These are phyloP conservation scores for Tylopilus felleus DNA, from an alignment of 768 basidiomycete genomes.

Conservation along the genomic window DNA sequence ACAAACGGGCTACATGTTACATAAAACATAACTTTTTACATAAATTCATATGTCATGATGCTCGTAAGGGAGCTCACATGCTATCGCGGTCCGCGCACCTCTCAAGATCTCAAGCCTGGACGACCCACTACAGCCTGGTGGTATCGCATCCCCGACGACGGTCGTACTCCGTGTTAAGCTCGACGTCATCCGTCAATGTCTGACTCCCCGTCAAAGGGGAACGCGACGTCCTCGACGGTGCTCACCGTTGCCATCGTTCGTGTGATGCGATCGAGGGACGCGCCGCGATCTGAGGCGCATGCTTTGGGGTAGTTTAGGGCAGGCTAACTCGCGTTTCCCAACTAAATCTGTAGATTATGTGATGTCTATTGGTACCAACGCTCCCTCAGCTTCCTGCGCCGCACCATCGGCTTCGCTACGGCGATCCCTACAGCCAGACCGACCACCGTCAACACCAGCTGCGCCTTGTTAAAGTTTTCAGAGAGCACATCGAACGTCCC, in stretches of 20 bases:
- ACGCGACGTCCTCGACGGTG: slow-evolving; percentile 1
- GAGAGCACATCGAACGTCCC: slow-evolving; percentile 90
- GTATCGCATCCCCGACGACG: slow-evolving; percentile 27
- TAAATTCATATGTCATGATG: too few species aligned
- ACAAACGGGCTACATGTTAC: too few species aligned
- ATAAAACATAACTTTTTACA: too few species aligned
- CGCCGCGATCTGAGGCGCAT: not conserved
- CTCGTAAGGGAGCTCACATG: too few species aligned
- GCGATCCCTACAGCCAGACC: slow-evolving; percentile 73
- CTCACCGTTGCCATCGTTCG: slow-evolving; percentile 5
- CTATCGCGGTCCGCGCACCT: too few species aligned
- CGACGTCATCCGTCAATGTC: slow-evolving; percentile 28
- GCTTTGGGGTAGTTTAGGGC: slow-evolving; percentile 15
- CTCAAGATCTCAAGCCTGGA: too few species aligned
- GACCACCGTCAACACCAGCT: slow-evolving; percentile 78
- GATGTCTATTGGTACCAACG: slow-evolving; percentile 54
- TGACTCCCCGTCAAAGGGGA: slow-evolving; percentile 7
- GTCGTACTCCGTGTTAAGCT: slow-evolving; percentile 28
- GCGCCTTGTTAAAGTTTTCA: slow-evolving; percentile 90
- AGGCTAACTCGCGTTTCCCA: slow-evolving; percentile 23
- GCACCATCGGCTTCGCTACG: slow-evolving; percentile 80
- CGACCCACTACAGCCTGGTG: slow-evolving; percentile 13
- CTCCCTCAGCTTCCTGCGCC: slow-evolving; percentile 60
- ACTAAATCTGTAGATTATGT: slow-evolving; percentile 1
- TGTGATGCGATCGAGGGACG: not conserved